phyloP scores from a whole-genome alignment of 2,329 filamentous ascomycete species.

The Penicillium sumatraense region DNA sequence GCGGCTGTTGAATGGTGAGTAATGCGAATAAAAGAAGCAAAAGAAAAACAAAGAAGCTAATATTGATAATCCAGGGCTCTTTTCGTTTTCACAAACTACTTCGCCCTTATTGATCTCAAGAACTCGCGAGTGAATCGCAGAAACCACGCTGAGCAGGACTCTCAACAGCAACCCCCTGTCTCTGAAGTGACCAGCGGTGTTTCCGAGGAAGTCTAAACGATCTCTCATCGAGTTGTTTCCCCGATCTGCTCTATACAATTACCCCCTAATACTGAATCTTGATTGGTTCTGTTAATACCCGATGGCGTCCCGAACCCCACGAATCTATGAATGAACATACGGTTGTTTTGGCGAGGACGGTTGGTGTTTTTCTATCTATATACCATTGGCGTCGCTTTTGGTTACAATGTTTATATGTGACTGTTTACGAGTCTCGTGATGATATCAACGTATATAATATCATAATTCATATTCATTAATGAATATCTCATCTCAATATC shows the following conservation, averaged over 20 bases:
- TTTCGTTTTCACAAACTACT: constrained; percentile 27
- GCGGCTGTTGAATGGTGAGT: constrained; percentile 29
- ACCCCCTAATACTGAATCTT: neutral
- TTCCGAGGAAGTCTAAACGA: neutral
- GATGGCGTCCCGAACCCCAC: neutral
- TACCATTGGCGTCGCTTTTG: neutral
- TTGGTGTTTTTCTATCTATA: neutral
- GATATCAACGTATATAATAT: constrained; percentile 2
- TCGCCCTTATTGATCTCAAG: constrained; percentile 24
- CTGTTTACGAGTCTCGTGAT: neutral
- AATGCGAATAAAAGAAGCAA: no score
- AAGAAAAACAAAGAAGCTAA: neutral
- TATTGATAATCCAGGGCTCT: constrained; percentile 20
- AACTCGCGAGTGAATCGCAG: constrained; percentile 23
- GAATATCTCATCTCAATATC: no score
- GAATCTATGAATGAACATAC: neutral
- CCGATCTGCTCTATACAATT: neutral
- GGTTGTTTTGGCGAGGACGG: neutral
- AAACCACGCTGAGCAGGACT: constrained; percentile 9
- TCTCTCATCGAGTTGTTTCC: neutral
- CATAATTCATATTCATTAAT: neutral
- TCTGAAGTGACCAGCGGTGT: constrained; percentile 5
- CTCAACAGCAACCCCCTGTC: constrained; percentile 11
- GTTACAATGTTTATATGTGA: neutral
- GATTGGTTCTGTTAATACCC: neutral